Conservation (phyloP, 345 rosid species). For the Gossypium raimondii region DNA sequence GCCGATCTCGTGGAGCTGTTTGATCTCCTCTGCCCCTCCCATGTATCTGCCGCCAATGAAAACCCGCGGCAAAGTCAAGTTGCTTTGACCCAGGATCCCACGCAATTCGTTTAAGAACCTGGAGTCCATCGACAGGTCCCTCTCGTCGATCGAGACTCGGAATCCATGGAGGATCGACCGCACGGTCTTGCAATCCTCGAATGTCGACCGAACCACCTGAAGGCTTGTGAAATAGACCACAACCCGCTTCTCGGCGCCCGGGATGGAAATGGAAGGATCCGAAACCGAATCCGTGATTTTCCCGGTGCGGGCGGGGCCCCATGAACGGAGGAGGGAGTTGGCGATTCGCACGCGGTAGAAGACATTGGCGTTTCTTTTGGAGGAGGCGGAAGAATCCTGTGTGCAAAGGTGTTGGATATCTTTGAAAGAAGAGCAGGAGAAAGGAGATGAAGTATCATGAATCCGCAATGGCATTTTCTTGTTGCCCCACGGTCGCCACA, state of each 20-base stretch:
- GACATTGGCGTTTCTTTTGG: slow-evolving; percentile 32
- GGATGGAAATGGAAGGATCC: slow-evolving; percentile 30
- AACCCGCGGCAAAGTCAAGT: slow-evolving; percentile 57
- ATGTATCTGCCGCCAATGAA: slow-evolving; percentile 79
- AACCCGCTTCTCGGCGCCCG: slow-evolving; percentile 52
- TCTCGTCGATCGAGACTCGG: slow-evolving; percentile 71
- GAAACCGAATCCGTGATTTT: slow-evolving; percentile 1
- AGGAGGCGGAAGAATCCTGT: slow-evolving; percentile 32
- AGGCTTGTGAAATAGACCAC: slow-evolving; percentile 83
- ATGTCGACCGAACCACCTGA: slow-evolving; percentile 69
- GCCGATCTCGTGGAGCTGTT: slow-evolving; percentile 68
- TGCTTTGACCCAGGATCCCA: slow-evolving; percentile 27
- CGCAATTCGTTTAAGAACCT: slow-evolving; percentile 53
- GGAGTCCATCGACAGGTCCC: slow-evolving; percentile 85
- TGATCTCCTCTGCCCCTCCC: slow-evolving; percentile 82
- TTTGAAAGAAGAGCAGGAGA: slow-evolving; percentile 63
- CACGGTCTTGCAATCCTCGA: slow-evolving; percentile 65
- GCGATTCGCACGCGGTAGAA: slow-evolving; percentile 61
- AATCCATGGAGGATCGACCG: slow-evolving; percentile 63
- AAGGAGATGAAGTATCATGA: slow-evolving; percentile 34
- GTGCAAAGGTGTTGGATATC: slow-evolving; percentile 52
- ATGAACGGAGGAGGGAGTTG: slow-evolving; percentile 43
- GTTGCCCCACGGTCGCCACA: slow-evolving; percentile 79
- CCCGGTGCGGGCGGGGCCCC: slow-evolving; percentile 26
- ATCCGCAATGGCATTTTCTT: slow-evolving; percentile 47